Base-by-base conservation (phyloP, 1,284 basidiomycete genomes). In the Papiliotrema terrestris region DNA sequence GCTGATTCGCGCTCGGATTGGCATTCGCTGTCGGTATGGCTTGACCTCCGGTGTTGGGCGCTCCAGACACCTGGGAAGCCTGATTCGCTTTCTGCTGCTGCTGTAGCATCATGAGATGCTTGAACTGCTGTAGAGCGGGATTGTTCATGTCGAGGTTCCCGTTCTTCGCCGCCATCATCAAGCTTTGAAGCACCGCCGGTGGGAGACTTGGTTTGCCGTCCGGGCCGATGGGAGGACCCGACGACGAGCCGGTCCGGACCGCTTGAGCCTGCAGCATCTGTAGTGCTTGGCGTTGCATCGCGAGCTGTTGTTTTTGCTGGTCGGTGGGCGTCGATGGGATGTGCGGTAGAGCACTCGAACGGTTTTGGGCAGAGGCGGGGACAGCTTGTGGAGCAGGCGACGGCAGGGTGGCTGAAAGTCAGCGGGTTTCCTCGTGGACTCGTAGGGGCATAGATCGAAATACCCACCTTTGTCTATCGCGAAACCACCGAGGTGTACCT, bases 91-190 rank as follows among this genome's bases (percentile, higher is more conserved):
- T 25, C 26, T 56, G 58, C 32, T 56, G 55, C 23, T 51, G 59
- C 44, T 63, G 61, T 14, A 60, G 32, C 48, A 58, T 49, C 25
- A 63, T 37, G 14, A 63, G 22, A 26, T 60, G 54, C 29, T 58
- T 56, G 45, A 64, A 51, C 36, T 67, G 65, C 32, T 61, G 60
- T 43, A 55, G 45, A 29, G 56, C 54, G 6, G 57, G 57, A 47
- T 61, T 57, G 41, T 39, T 57, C 46, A 55, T 47, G 25, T 58
- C 60, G 22, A 59, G 37, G 20, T 58, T 51, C 4, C 55, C 59
- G 35, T 49, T 50, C 22, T 59, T 56, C 38, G 59, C 48, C 3
- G 60, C 58, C 11, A 49, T 45, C 38, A 62, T 37, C 46, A 66
- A 52, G 23, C 39, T 58, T 36, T 51, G 42, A 42, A 66, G 54